These are phyloP conservation scores for Coprinellus micaceus DNA, from an alignment of 768 basidiomycete species.

Conservation along the genomic window DNA sequence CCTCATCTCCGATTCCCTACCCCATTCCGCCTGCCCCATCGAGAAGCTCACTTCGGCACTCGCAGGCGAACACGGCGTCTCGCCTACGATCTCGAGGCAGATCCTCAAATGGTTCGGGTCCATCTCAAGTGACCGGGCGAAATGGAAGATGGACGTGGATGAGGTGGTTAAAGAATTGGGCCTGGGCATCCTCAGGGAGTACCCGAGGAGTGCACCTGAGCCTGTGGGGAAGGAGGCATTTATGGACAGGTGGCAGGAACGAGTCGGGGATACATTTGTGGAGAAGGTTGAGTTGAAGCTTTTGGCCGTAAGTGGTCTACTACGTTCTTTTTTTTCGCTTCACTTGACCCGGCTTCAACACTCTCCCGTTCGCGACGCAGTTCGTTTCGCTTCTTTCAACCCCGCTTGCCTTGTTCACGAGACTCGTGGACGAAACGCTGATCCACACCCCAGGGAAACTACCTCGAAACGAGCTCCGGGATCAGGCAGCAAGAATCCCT, in stretches of 20 bases:
- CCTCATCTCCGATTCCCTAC: conserved; percentile 60
- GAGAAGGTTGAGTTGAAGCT: conserved; percentile 55
- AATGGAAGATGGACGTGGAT: conserved; percentile 65
- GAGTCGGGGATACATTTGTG: conserved; percentile 78
- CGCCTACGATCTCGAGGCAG: conserved; percentile 56
- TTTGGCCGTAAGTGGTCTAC: conserved; percentile 65
- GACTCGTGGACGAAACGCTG: too few species aligned
- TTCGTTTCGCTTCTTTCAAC: neutral
- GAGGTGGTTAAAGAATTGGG: conserved; percentile 74
- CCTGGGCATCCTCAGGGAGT: conserved; percentile 60
- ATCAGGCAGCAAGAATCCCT: conserved; percentile 38
- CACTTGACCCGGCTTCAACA: too few species aligned
- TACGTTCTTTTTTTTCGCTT: too few species aligned
- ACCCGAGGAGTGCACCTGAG: too few species aligned
- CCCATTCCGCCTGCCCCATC: conserved; percentile 50
- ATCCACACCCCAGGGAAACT: conserved; percentile 60
- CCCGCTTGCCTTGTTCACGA: too few species aligned
- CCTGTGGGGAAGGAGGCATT: conserved; percentile 56
- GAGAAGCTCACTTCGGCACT: conserved; percentile 58
- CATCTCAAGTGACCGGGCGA: conserved; percentile 41
- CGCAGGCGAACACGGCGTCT: conserved; percentile 70
- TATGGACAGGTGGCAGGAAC: conserved; percentile 61
- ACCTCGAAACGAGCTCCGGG: conserved; percentile 44
- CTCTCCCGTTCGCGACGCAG: too few species aligned
- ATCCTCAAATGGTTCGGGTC: conserved; percentile 86